Evolutionary conservation across 1,284 basidiomycete species (phyloP).

Genomic region (Mycena citricolor): DNA sequence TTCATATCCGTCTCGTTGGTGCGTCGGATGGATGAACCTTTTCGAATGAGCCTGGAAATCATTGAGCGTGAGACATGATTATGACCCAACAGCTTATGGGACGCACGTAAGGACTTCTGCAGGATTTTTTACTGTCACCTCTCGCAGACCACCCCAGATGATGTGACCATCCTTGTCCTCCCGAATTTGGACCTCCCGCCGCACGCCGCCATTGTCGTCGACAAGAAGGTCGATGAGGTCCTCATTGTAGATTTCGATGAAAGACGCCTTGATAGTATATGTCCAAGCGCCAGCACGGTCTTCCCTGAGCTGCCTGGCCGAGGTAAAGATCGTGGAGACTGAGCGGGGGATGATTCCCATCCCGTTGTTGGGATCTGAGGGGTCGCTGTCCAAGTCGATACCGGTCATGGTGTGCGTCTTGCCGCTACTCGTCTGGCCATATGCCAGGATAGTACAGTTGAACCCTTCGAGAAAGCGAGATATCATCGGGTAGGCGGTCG

Average conservation of each 20-base stretch:
- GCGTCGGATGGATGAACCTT: constrained; percentile 86
- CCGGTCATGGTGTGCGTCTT: constrained; percentile 99
- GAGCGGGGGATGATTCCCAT: constrained; percentile 97
- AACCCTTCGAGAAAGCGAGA: constrained; percentile 93
- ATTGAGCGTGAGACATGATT: constrained; percentile 19
- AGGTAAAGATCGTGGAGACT: constrained; percentile 86
- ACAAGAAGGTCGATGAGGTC: constrained; percentile 89
- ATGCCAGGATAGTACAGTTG: constrained; percentile 97
- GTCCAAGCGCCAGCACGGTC: constrained; percentile 73
- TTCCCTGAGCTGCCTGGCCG: constrained; percentile 73
- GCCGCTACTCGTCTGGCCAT: constrained; percentile 96
- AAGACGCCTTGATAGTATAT: constrained; percentile 79
- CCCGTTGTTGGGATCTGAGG: constrained; percentile 68
- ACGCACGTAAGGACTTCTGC: constrained; percentile 90
- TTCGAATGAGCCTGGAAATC: constrained; percentile 65
- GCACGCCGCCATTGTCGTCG: constrained; percentile 60
- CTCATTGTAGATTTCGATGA: constrained; percentile 98
- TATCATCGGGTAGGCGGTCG: constrained; percentile 83
- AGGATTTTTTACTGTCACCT: constrained; percentile 82
- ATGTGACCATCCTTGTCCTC: constrained; percentile 97
- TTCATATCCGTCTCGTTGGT: constrained; percentile 99
- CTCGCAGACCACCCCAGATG: constrained; percentile 94
- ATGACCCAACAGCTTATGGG: constrained; percentile 12
- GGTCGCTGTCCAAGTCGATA: constrained; percentile 80
- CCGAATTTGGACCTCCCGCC: constrained; percentile 90